phyloP scores from a whole-genome alignment of 768 basidiomycete species.

The Dacryopinax primogenitus region DNA sequence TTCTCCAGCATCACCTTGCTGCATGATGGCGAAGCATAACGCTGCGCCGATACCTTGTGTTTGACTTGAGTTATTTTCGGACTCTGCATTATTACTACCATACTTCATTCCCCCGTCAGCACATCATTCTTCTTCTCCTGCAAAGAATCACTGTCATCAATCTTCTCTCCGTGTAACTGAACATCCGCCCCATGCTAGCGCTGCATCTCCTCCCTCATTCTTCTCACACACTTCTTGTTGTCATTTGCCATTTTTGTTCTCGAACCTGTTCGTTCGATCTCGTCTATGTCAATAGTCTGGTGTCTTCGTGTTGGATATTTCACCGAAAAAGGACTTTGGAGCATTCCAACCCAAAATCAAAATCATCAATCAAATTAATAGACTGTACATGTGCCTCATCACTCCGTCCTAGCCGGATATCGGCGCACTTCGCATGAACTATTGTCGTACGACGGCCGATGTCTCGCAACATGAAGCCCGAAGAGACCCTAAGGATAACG shows the following conservation, averaged over 20 bases:
- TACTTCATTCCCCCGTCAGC: background rate
- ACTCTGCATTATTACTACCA: background rate
- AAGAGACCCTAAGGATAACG: too few relatives aligned
- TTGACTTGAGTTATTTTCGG: background rate
- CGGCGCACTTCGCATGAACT: too few relatives aligned
- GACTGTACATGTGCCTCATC: background rate
- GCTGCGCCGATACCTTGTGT: background rate
- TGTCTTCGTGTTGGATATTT: too few relatives aligned
- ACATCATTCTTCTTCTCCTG: too few relatives aligned
- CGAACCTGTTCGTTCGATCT: too few relatives aligned
- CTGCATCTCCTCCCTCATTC: background rate
- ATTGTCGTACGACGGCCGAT: background rate
- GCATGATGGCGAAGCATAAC: constrained; percentile 54
- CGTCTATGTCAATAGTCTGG: too few relatives aligned
- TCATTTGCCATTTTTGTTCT: background rate
- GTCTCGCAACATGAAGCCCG: too few relatives aligned
- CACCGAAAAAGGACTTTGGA: too few relatives aligned
- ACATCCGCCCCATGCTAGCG: background rate
- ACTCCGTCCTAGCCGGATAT: background rate
- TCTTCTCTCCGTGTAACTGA: background rate
- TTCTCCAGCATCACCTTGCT: constrained; percentile 77
- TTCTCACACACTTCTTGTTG: background rate
- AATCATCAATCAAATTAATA: background rate
- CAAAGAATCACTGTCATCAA: too few relatives aligned
- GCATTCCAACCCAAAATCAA: background rate